phyloP scores from a whole-genome alignment of 257 asterid genomes.

The Eucommia ulmoides region DNA sequence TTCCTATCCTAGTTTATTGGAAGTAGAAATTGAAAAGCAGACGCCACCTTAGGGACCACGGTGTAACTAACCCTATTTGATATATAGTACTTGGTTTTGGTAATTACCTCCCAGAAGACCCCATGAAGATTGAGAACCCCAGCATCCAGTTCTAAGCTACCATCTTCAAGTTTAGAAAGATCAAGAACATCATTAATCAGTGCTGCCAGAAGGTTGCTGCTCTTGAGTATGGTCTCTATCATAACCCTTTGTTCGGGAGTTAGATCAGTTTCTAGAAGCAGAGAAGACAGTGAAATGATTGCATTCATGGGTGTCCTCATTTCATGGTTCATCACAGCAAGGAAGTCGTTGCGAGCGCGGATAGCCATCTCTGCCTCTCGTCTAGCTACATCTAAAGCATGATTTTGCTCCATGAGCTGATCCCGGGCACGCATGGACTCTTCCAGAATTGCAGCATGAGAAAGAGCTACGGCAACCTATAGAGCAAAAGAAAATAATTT shows the following conservation, averaged over 20 bases:
- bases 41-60: background rate
- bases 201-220: constrained; percentile 55
- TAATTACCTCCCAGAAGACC: constrained; percentile 42
- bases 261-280: constrained; percentile 60
- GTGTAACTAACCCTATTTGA: background rate
- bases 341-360: constrained; percentile 52
- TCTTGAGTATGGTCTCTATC: constrained; percentile 64
- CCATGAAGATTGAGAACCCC: constrained; percentile 42
- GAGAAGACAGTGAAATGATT: constrained; percentile 47
- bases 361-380: constrained; percentile 57
- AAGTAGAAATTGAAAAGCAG: background rate
- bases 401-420: constrained; percentile 56
- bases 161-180: constrained; percentile 68
- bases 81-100: background rate
- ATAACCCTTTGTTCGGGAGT: constrained; percentile 56
- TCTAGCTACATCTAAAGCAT: constrained; percentile 47
- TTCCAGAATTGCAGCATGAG: constrained; percentile 74
- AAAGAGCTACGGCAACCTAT: constrained; percentile 81
- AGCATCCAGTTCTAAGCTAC: constrained; percentile 45
- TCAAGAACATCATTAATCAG: constrained; percentile 61
- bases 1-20: too few species aligned
- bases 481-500: background rate
- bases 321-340: constrained; percentile 76
- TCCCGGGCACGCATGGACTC: constrained; percentile 64
- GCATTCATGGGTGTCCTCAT: constrained; percentile 77